phyloP scores from a whole-genome alignment of 2,329 filamentous ascomycete genomes.

The Colletotrichum sidae region DNA sequence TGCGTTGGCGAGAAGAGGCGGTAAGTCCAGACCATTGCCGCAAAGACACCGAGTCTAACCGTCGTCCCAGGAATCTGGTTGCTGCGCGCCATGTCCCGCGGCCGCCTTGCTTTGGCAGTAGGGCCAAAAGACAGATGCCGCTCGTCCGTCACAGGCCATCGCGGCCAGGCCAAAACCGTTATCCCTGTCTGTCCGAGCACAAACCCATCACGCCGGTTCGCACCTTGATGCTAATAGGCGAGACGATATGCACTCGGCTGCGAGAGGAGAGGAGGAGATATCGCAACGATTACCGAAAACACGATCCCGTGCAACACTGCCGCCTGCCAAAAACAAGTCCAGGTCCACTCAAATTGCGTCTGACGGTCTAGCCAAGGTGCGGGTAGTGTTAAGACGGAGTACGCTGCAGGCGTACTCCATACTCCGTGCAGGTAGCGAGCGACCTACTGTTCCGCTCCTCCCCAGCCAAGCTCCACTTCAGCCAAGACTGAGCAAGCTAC shows the following conservation, averaged over 20 bases:
- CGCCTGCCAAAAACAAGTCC: too few species aligned
- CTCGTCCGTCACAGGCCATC: constrained; percentile 33
- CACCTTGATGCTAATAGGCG: not conserved
- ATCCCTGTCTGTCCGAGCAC: not conserved
- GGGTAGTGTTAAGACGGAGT: too few species aligned
- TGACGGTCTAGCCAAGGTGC: too few species aligned
- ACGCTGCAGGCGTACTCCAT: too few species aligned
- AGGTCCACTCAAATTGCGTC: too few species aligned
- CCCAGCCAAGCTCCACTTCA: constrained; percentile 13
- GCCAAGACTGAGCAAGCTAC: constrained; percentile 21
- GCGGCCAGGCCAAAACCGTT: constrained; percentile 33
- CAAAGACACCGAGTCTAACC: constrained; percentile 11
- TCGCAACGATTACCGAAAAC: too few species aligned
- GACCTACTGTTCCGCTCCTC: not conserved
- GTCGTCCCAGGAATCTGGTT: constrained; percentile 33
- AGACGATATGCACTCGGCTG: too few species aligned
- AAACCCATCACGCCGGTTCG: not conserved
- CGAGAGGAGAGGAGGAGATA: too few species aligned
- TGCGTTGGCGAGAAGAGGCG: too few species aligned
- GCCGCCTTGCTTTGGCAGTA: constrained; percentile 11
- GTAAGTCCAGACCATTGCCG: not conserved
- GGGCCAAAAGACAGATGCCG: constrained; percentile 22
- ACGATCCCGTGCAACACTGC: too few species aligned
- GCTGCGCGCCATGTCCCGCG: constrained; percentile 25
- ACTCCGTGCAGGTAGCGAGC: too few species aligned